Base-by-base conservation (phyloP, 495 filamentous ascomycete species). In the Podospora pseudopauciseta region DNA sequence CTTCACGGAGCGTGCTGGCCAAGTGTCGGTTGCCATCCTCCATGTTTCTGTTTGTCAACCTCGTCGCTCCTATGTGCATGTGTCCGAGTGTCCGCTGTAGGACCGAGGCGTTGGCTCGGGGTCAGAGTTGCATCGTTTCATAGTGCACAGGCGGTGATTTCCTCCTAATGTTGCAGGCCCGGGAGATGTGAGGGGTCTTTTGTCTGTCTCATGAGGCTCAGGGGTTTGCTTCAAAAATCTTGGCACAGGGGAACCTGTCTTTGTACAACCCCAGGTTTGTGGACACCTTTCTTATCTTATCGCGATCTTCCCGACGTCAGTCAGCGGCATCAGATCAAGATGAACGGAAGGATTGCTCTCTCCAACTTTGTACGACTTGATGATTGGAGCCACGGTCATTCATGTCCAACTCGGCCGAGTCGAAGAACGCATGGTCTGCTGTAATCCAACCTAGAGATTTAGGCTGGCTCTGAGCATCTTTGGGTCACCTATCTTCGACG, bases 131-230 rank as follows among this genome's bases (percentile, higher is more conserved):
- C 61, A 63, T 63, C 32, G 32, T 49, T 63, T 63, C 30, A 28
- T 49, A 39, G 61, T 19, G 20, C 16, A 62, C 20, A n/a, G 6
- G 23, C 27, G 23, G 27, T 62, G 30, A 34, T 62, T 28, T 62
- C 23, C 23, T 27, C 30, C 5, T 19, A n/a, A 27, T 28, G 23
- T 32, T n/a, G 26, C 23, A 27, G 20, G 23, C 30, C 19, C 60
- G 61, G 61, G 30, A 63, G 30, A 63, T 63, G 61, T n/a, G 61
- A 63, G 61, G 61, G 61, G 61, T 39, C 19, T 16, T 32, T 63
- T 19, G 18, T 16, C 18, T 49, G 61, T 63, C 61, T 63, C 61
- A 63, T 18, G 61, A 63, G 4, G 5, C n/a, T 20, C 28, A 49
- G 61, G 61, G 61, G 28, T 18, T 44, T 5, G n/a, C 18, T 63